Evolutionary conservation across 1,139 yeast species (phyloP), one percentile per base, ranked within the genome.

Genomic region (Geotrichum restrictum): DNA sequence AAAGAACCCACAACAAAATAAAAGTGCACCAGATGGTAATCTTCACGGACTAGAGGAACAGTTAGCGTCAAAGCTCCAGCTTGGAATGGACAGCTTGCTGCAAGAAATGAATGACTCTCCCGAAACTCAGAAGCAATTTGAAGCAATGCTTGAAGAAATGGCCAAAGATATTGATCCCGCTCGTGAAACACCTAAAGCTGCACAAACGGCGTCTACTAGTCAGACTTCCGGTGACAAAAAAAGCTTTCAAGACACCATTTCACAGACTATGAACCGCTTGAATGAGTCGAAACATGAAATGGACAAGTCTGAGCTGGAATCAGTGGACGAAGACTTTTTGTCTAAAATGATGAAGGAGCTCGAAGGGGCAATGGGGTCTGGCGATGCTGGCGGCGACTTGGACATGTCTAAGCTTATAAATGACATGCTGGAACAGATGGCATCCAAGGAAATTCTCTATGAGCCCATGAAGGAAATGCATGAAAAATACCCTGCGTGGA

Each of bases 381-480:
- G 69, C 7, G 73, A 67, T 1, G 76, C 66, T 8, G 81, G 71
- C 3, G 83, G 77, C 14, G 76, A 67, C 10, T 79, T 72, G 8
- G 84, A 79, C 27, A 76, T 78, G 60, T 78, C 85, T 50, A 81
- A 82, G 57, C 74, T 91, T 44, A 74, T 91, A 58, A 78, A 80
- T 27, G 89, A 86, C 51, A 83, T 91, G 83, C 76, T 93, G 63
- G 85, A 83, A 57, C 94, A 88, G 66, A 77, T 93, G 68, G 81
- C 94, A 18, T 83, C 95, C 6, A 91, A 88, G 66, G 94, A 85
- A 54, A 88, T 91, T 31, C 75, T 93, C 47, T 91, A 88, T 65
- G 95, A 86, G 60, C 96, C 98, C 1, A 79, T 93, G 71, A 85
- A 83, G 63, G 96, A 88, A 57, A 76, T 91, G 68, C 81, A 84